Conservation (phyloP, 2,329 filamentous ascomycete species). For the Aspergillus sp. region DNA sequence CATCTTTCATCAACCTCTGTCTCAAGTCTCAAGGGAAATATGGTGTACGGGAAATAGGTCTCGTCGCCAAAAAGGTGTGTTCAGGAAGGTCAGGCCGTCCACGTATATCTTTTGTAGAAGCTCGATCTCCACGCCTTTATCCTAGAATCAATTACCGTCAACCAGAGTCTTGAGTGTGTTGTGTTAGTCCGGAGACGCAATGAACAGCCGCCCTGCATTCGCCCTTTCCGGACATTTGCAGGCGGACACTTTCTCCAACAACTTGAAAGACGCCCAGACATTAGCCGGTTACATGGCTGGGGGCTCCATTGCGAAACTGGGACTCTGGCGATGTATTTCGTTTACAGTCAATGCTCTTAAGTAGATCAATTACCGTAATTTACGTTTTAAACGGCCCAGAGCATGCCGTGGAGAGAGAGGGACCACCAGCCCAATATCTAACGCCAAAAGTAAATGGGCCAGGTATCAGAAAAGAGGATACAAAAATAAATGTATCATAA, state of each 20-base stretch:
- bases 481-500: neutral
- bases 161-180: no score
- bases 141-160: neutral
- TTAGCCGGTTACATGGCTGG: neutral
- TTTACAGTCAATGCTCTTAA: neutral
- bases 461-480: neutral
- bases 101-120: neutral
- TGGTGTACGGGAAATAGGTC: no score
- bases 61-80: neutral
- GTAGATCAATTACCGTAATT: slow-evolving; percentile 2
- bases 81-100: neutral
- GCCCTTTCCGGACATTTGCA: neutral
- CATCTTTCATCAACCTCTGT: neutral
- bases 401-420: neutral
- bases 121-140: neutral
- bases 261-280: neutral
- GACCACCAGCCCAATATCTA: neutral
- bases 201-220: neutral
- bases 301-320: neutral
- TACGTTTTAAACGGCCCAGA: neutral
- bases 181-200: neutral
- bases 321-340: slow-evolving; percentile 9
- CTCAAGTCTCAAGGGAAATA: neutral
- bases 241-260: neutral
- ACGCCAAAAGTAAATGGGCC: neutral